Evolutionary conservation across 495 filamentous ascomycete genomes (phyloP), one percentile per base, ranked within the genome.

Genomic region (Annulohypoxylon maeteangense): DNA sequence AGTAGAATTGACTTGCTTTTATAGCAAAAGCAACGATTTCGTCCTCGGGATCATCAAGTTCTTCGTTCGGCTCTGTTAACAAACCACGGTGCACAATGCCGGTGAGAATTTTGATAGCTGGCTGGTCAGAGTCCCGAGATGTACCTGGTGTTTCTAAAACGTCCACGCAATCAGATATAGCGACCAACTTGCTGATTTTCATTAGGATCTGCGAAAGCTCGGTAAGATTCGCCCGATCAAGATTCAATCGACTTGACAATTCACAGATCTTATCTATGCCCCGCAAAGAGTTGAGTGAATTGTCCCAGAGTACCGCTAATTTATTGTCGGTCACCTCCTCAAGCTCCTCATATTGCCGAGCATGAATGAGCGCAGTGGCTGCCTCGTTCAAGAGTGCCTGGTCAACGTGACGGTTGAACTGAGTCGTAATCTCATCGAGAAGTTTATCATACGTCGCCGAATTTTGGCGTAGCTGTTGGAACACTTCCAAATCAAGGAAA

Each of bases 401-500:
- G 70, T 97, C 91, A 4, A 92, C 91, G 74, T 99, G 95, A 0
- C 93, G 90, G 50, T 94, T 87, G 79, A 98, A 98, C 75, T 98
- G 95, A 65, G 91, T 91, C 70, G 92, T 93, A 74, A 98, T 95
- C 70, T 98, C 95, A 68, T 97, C 95, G 1, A 99, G 83, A 20
- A 98, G 80, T 12, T 93, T 88, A 0, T 87, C 87, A 78, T 96
- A 97, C 0, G 90, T 90, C 0, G 92, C 89, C 1, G 91, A 89
- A 72, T 94, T 92, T 76, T 97, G 93, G 20, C 94, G 90, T 11
- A 98, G 82, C 73, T 97, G 92, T 75, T 95, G 90, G 76, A 97
- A 95, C 22, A 95, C 88, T 54, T 93, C 91, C 2, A 98, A 85
- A 71, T 97, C 91, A 16, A 99, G 87, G 20, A 91, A 87, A 75